phyloP scores from a whole-genome alignment of 257 asterid genomes.

The Misopates orontium region DNA sequence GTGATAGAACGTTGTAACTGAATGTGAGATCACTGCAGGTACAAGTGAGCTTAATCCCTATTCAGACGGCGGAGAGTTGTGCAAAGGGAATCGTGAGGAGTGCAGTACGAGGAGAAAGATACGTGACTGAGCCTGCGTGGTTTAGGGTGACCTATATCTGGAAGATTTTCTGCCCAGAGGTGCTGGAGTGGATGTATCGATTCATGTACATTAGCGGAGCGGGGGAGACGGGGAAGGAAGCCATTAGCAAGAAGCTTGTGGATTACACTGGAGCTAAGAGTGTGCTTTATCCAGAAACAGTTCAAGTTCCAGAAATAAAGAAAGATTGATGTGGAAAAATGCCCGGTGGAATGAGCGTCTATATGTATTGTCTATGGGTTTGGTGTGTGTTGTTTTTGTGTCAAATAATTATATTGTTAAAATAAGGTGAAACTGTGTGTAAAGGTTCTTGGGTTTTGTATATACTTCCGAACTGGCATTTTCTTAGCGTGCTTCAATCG shows the following conservation, averaged over 20 bases:
- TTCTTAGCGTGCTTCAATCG: too few relatives aligned
- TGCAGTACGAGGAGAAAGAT: slow-evolving; percentile 56
- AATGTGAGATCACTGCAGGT: slow-evolving; percentile 32
- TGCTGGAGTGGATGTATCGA: slow-evolving; percentile 49
- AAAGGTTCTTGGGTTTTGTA: too few relatives aligned
- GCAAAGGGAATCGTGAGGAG: slow-evolving; percentile 51
- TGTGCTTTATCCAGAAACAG: slow-evolving; percentile 46
- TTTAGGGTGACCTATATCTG: slow-evolving; percentile 41
- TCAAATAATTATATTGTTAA: neutral
- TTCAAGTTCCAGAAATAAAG: slow-evolving; percentile 32
- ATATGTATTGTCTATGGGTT: neutral
- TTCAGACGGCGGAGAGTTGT: slow-evolving; percentile 43
- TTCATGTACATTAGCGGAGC: slow-evolving; percentile 31
- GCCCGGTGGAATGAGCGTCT: neutral
- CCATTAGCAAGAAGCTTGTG: slow-evolving; percentile 42
- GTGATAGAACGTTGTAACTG: too few relatives aligned
- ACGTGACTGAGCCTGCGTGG: slow-evolving; percentile 62
- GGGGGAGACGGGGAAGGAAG: slow-evolving; percentile 33
- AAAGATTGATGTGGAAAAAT: slow-evolving; percentile 20
- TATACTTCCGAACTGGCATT: too few relatives aligned
- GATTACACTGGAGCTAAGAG: slow-evolving; percentile 44
- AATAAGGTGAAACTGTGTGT: neutral
- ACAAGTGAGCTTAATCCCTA: slow-evolving; percentile 48
- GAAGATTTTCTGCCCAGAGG: slow-evolving; percentile 56
- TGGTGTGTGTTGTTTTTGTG: neutral